A percentile compares a stretch with the other conserved stretches of the same genome.
These are phyloP conservation scores for Candida frijolesensis DNA, from an alignment of 1,139 yeast genomes.

Conservation along the genomic window DNA sequence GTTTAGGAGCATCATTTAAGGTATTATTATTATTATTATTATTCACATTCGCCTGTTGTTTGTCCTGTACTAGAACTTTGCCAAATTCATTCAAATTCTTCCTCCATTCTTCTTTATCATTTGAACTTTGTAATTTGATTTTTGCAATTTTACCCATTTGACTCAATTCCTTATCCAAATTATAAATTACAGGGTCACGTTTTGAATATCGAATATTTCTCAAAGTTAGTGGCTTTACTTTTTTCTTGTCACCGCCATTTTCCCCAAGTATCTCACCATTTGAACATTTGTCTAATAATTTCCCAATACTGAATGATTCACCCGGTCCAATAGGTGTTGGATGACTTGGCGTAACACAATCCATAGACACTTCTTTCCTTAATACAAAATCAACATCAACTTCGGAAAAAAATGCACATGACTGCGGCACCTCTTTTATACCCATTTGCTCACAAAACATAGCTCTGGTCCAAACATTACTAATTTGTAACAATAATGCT, in stretches of 20 bases:
- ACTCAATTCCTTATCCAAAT: constrained; percentile 24
- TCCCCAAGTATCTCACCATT: constrained; percentile 22
- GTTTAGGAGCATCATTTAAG: not conserved
- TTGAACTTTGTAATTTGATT: constrained; percentile 33
- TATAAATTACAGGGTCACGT: constrained; percentile 27
- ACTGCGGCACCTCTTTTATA: constrained; percentile 85
- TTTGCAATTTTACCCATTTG: constrained; percentile 23
- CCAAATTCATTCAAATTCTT: constrained; percentile 7
- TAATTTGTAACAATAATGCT: constrained; percentile 82
- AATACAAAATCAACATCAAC: constrained; percentile 88
- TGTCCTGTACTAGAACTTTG: not conserved
- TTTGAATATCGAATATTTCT: constrained; percentile 20
- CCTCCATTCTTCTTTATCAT: constrained; percentile 11
- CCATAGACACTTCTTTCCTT: constrained; percentile 85
- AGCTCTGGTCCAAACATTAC: constrained; percentile 95
- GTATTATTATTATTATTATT: not conserved
- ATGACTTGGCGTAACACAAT: constrained; percentile 90
- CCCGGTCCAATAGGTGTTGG: constrained; percentile 76
- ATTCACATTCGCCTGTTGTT: not conserved
- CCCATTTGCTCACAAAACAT: constrained; percentile 95
- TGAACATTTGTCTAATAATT: constrained; percentile 44
- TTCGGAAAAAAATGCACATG: constrained; percentile 93
- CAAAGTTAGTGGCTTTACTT: constrained; percentile 12
- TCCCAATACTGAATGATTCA: constrained; percentile 64
- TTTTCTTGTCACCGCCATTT: constrained; percentile 10